Evolutionary conservation across 768 basidiomycete genomes (phyloP).

Genomic region (Suillus luteus): DNA sequence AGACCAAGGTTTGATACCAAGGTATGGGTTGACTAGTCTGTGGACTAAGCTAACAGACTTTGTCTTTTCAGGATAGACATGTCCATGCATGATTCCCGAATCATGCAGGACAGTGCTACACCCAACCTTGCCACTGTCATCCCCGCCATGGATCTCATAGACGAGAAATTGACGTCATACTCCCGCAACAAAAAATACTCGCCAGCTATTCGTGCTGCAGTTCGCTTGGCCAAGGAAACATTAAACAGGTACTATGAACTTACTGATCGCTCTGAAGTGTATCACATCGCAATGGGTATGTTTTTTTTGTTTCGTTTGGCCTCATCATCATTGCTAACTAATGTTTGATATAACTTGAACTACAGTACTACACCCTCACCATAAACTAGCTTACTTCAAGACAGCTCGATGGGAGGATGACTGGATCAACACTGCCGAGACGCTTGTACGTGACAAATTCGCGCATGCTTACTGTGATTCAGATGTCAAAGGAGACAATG

Average conservation of each 20-base stretch:
- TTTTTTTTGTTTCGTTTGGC: constrained; percentile 9
- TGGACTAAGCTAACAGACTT: too few species aligned
- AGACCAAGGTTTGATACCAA: too few species aligned
- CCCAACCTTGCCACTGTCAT: constrained; percentile 32
- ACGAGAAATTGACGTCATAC: constrained; percentile 20
- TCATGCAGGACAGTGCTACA: not conserved
- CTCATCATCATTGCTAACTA: too few species aligned
- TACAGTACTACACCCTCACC: constrained; percentile 32
- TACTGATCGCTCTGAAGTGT: constrained; percentile 25
- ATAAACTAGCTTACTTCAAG: constrained; percentile 33
- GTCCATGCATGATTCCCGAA: too few species aligned
- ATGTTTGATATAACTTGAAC: too few species aligned
- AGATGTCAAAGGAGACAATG: too few species aligned
- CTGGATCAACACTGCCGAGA: constrained; percentile 30
- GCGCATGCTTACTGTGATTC: not conserved
- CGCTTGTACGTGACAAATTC: constrained; percentile 26
- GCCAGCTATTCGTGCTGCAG: constrained; percentile 6
- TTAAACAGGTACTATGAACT: constrained; percentile 26
- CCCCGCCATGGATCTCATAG: constrained; percentile 37
- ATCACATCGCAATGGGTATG: constrained; percentile 31
- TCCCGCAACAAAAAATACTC: not conserved
- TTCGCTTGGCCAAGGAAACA: constrained; percentile 13
- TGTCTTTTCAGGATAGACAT: too few species aligned
- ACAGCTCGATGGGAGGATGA: constrained; percentile 25
- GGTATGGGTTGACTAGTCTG: too few species aligned